Conservation (phyloP, 2,329 filamentous ascomycete genomes). For the Phialophora chinensis region DNA sequence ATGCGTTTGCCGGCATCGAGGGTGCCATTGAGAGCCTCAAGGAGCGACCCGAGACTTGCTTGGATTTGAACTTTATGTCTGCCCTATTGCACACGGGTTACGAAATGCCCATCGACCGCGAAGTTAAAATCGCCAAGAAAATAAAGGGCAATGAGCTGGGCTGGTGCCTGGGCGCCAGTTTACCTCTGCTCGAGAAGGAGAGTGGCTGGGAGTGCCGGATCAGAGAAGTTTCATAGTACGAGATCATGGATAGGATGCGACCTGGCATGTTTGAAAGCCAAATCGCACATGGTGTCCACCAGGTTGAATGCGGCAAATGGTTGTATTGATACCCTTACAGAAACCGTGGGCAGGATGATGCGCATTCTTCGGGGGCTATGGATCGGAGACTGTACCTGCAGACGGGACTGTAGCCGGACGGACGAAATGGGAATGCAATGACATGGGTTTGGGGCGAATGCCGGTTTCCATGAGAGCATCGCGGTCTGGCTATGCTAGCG, state of each 20-base stretch:
- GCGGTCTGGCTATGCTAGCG: background rate
- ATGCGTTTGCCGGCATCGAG: constrained; percentile 76
- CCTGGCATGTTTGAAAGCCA: background rate
- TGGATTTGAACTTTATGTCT: constrained; percentile 97
- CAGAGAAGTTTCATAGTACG: constrained; percentile 69
- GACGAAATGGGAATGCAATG: background rate
- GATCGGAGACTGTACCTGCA: background rate
- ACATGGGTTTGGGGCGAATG: background rate
- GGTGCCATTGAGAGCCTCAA: constrained; percentile 79
- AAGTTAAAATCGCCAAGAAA: constrained; percentile 98
- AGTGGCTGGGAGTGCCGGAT: constrained; percentile 93
- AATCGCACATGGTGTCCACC: background rate
- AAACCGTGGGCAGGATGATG: background rate
- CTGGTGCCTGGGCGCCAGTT: constrained; percentile 95
- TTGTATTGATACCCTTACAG: background rate
- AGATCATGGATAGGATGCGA: background rate
- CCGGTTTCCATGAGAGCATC: background rate
- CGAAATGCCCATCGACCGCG: constrained; percentile 94
- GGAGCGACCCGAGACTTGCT: constrained; percentile 85
- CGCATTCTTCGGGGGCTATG: background rate
- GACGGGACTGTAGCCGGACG: background rate
- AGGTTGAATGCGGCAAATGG: background rate
- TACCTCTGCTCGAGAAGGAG: constrained; percentile 78
- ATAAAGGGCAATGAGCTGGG: constrained; percentile 96
- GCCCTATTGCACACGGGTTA: constrained; percentile 92